Evolutionary conservation across 495 filamentous ascomycete species (phyloP).

Genomic region (Penicillium simplicissimum): DNA sequence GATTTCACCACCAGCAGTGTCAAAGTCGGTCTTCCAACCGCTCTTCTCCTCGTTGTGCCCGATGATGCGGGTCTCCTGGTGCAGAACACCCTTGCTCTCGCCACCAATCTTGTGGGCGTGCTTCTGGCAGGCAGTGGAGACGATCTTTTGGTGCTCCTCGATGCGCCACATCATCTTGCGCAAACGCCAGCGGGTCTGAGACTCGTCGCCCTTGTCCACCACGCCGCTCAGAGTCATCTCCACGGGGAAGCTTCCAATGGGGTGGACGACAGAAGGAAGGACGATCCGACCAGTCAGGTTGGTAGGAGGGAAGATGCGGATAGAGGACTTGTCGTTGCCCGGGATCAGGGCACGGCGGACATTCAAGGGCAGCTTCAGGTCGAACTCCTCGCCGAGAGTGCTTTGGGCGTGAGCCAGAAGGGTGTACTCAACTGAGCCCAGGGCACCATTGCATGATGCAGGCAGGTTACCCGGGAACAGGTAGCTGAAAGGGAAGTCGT

Average conservation of each 20-base stretch:
- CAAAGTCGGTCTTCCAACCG: conserved; percentile 98
- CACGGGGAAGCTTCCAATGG: conserved; percentile 80
- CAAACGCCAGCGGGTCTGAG: conserved; percentile 78
- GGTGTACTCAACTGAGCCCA: conserved; percentile 76
- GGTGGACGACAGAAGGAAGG: conserved; percentile 80
- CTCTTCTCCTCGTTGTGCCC: conserved; percentile 71
- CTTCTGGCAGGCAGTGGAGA: conserved; percentile 78
- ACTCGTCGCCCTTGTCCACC: conserved; percentile 60
- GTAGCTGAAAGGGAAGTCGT: conserved; percentile 90
- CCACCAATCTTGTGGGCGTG: conserved; percentile 73
- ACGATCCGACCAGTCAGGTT: conserved; percentile 82
- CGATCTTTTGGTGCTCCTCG: conserved; percentile 77
- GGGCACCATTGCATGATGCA: conserved; percentile 69
- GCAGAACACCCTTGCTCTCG: conserved; percentile 71
- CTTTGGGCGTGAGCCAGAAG: conserved; percentile 70
- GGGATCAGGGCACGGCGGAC: conserved; percentile 77
- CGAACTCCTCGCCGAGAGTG: conserved; percentile 62
- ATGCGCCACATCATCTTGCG: conserved; percentile 91
- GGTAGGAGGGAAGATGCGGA: conserved; percentile 95
- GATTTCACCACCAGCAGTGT: conserved; percentile 66
- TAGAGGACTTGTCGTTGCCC: conserved; percentile 69
- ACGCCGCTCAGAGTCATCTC: conserved; percentile 79
- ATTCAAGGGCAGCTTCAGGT: conserved; percentile 61
- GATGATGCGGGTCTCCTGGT: conserved; percentile 75
- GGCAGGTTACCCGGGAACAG: conserved; percentile 85